Percentiles rank a stretch among this genome's conserved stretches.
Evolutionary conservation across 306 rosid species (phyloP).

Genomic region (Gynostemma pentaphyllum): DNA sequence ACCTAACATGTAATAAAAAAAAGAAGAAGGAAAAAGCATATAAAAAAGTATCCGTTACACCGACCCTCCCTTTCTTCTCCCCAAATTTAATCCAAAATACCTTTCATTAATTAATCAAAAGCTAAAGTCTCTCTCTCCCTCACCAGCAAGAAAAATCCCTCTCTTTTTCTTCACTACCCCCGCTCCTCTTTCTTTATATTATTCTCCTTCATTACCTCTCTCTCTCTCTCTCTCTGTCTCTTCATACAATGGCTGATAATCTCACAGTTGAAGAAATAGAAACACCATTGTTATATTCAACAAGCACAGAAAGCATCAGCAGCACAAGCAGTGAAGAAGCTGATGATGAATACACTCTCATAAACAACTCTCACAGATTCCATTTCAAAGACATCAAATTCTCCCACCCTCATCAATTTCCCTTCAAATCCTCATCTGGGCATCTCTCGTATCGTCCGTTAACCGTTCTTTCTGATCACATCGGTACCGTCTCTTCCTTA

Average conservation of each 20-base stretch:
- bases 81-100: conserved; percentile 11
- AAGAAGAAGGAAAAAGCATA: too few species aligned
- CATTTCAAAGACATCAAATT: conserved; percentile 10
- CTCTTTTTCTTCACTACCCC: neutral
- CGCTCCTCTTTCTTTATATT: too few species aligned
- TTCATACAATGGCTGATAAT: conserved; percentile 14
- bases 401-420: conserved; percentile 4
- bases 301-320: conserved; percentile 13
- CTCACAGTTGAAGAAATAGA: conserved; percentile 22
- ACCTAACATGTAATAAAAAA: conserved; percentile 7
- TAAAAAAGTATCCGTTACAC: conserved; percentile 51
- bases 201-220: conserved; percentile 8
- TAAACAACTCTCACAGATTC: conserved; percentile 16
- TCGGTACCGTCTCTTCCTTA: conserved; percentile 68
- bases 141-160: neutral
- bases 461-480: conserved; percentile 65
- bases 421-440: conserved; percentile 23
- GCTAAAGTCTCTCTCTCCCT: too few species aligned
- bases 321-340: conserved; percentile 23
- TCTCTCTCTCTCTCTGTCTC: neutral
- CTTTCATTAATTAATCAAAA: too few species aligned
- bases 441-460: conserved; percentile 35
- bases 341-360: conserved; percentile 31
- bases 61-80: conserved; percentile 10
- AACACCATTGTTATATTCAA: conserved; percentile 28